Base-by-base conservation (phyloP, 805 yeast species). In the Kodamaea kaohsiungensis region DNA sequence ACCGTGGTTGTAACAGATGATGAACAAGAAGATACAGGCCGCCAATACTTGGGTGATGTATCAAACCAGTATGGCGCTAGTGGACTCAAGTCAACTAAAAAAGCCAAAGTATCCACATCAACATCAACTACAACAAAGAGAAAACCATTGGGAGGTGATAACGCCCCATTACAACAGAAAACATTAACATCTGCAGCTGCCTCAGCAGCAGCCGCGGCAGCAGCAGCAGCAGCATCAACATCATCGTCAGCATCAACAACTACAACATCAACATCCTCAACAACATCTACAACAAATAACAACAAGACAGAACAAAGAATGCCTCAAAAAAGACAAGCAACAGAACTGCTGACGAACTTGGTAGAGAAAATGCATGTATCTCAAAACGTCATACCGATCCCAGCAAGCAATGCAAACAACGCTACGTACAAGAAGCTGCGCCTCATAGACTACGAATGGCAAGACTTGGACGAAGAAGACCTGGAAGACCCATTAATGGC, bases 401-500 rank as follows among this genome's bases (percentile, higher is more conserved):
- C 49, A 12, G 18, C 53, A 33, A 48, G 30, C 18, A 35, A 22
- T 22, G 45, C 45, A 25, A 35, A 50, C 25, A 47, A 25, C 42
- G 50, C 54, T 10, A 56, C 65, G 55, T 69, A 68, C 62, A 76
- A 76, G 56, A 76, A 76, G 56, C 61, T 76, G 19, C 69, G 69
- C 57, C 65, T 66, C 17, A 62, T 69, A 49, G 84, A 78, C 57
- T 78, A 79, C 61, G 76, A 71, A 51, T 84, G 91, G 90, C 91
- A 87, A 64, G 90, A 87, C 67, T 72, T 87, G 56, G 95, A 88
- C 63, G 82, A 78, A 30, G 88, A 83, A 57, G 92, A 88, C 65
- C 65, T 70, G 47, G 87, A 84, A 59, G 93, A 88, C 66, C 89
- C 80, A 51, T 61, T 89, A 57, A 92, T 93, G 97, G 98, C 89